Evolutionary conservation across 257 asterid genomes (phyloP).

Genomic region (Mentha longifolia): DNA sequence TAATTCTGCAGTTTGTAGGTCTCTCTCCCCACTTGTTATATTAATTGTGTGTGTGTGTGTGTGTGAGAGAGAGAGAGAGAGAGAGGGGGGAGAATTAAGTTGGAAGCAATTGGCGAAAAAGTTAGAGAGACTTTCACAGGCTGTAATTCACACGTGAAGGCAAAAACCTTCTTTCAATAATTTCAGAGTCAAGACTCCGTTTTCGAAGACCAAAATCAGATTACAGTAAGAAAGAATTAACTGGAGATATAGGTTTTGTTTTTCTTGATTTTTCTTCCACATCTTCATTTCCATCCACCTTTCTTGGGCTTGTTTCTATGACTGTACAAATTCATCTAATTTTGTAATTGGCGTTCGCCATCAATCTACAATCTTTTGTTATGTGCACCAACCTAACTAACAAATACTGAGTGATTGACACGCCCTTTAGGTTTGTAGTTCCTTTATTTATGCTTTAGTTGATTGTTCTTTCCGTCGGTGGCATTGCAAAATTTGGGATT

Average conservation of each 20-base stretch:
- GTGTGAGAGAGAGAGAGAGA: neutral
- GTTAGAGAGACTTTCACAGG: slow-evolving; percentile 2
- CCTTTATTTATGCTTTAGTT: neutral
- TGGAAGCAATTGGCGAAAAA: slow-evolving; percentile 15
- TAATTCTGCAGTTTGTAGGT: neutral
- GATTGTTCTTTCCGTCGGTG: slow-evolving; percentile 33
- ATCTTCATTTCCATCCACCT: neutral
- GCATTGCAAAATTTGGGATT: neutral
- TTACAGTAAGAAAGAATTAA: neutral
- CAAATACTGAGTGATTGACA: slow-evolving; percentile 10
- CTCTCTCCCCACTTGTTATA: neutral
- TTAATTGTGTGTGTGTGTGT: neutral
- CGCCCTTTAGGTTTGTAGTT: slow-evolving; percentile 1
- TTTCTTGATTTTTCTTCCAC: neutral
- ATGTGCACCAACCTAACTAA: slow-evolving; percentile 30
- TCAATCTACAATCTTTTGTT: slow-evolving; percentile 22
- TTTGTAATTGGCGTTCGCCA: slow-evolving; percentile 7
- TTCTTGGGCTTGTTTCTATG: slow-evolving; percentile 22
- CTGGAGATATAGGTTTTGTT: neutral
- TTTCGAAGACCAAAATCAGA: neutral
- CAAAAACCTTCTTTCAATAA: neutral
- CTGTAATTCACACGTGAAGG: slow-evolving; percentile 31
- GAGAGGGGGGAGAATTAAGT: neutral
- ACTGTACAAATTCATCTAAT: slow-evolving; percentile 5
- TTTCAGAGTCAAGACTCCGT: too few species aligned